Conservation (phyloP, 805 yeast species). For the Myxozyma sirexii region DNA sequence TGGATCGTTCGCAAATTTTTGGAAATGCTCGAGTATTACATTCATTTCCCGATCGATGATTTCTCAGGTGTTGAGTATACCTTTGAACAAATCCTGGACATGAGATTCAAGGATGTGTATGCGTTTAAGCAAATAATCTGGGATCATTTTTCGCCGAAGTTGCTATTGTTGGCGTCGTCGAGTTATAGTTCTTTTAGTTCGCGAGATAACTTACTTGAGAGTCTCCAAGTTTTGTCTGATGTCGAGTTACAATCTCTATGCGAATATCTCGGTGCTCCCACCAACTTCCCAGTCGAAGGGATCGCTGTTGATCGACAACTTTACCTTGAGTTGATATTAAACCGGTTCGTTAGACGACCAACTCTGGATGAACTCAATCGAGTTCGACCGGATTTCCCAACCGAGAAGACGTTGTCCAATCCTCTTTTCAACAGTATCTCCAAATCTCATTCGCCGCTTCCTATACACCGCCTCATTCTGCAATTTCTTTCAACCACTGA, state of each 20-base stretch:
- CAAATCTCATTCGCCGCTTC: slow-evolving; percentile 13
- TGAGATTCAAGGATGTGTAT: slow-evolving; percentile 23
- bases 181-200: slow-evolving; percentile 37
- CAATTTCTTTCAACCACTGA: slow-evolving; percentile 42
- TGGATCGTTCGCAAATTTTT: slow-evolving; percentile 6
- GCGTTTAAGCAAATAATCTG: slow-evolving; percentile 39
- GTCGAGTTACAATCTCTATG: slow-evolving; percentile 32
- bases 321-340: slow-evolving; percentile 32
- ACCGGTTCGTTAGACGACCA: slow-evolving; percentile 22
- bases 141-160: slow-evolving; percentile 31
- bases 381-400: slow-evolving; percentile 13
- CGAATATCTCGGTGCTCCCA: slow-evolving; percentile 16
- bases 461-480: slow-evolving; percentile 37
- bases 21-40: slow-evolving; percentile 37
- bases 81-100: slow-evolving; percentile 27
- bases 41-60: slow-evolving; percentile 50
- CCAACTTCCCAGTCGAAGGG: not conserved
- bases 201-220: slow-evolving; percentile 35
- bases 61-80: slow-evolving; percentile 43
- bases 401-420: slow-evolving; percentile 20
- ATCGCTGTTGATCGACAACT: slow-evolving; percentile 15
- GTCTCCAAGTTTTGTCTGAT: slow-evolving; percentile 31
- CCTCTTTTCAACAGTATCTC: slow-evolving; percentile 15
- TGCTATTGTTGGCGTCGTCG: slow-evolving; percentile 38
- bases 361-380: not conserved